Percentiles rank a stretch among this genome's conserved stretches.
Evolutionary conservation across 805 yeast species (phyloP).

Genomic region (Yamadazyma akitaensis): DNA sequence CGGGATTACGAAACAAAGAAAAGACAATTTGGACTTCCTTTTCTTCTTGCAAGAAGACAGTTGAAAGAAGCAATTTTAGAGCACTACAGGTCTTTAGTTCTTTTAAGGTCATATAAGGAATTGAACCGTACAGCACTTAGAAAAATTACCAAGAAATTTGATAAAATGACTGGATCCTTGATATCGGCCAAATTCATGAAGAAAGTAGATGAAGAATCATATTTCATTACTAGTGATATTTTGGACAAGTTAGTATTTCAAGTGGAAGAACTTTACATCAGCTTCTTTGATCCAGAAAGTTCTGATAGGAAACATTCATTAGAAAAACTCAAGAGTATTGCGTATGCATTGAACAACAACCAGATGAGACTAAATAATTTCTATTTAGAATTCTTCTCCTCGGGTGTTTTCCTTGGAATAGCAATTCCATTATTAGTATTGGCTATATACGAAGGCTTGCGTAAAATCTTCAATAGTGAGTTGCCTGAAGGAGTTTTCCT

Average conservation of each 20-base stretch:
- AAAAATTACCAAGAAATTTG: slow-evolving; percentile 86
- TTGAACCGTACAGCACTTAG: slow-evolving; percentile 86
- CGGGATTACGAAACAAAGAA: slow-evolving; percentile 47
- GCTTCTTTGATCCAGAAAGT: slow-evolving; percentile 54
- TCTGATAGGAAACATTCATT: slow-evolving; percentile 63
- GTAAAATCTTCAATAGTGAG: slow-evolving; percentile 31
- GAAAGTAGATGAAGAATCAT: slow-evolving; percentile 48
- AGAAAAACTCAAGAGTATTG: slow-evolving; percentile 54
- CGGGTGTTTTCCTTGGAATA: slow-evolving; percentile 71
- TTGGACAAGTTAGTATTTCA: slow-evolving; percentile 60
- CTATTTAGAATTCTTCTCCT: slow-evolving; percentile 49
- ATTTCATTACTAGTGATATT: slow-evolving; percentile 60
- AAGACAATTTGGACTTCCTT: slow-evolving; percentile 47
- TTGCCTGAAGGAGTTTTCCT: slow-evolving; percentile 58
- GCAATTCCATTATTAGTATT: slow-evolving; percentile 65
- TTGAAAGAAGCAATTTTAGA: slow-evolving; percentile 68
- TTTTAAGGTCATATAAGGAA: slow-evolving; percentile 65
- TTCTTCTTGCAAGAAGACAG: slow-evolving; percentile 62
- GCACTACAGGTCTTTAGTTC: slow-evolving; percentile 68
- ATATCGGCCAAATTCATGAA: slow-evolving; percentile 50
- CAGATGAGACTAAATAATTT: slow-evolving; percentile 25
- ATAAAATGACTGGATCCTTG: slow-evolving; percentile 58
- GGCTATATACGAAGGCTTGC: slow-evolving; percentile 53
- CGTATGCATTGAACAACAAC: slow-evolving; percentile 34
- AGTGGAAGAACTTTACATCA: slow-evolving; percentile 66